Base-by-base conservation (phyloP, 805 yeast species). In the Candida adriatica region DNA sequence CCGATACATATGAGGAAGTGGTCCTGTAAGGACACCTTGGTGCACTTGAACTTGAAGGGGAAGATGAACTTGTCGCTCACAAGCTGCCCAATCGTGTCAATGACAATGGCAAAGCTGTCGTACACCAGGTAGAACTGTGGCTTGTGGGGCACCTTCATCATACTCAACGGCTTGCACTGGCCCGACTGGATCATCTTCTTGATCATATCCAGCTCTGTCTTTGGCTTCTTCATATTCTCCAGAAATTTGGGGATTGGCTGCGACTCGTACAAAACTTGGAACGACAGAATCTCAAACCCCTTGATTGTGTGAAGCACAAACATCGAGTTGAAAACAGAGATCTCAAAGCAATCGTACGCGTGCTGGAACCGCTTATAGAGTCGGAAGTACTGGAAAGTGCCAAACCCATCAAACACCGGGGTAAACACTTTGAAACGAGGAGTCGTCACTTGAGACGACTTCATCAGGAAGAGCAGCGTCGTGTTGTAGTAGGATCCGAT, bases 401-500 rank as follows among this genome's bases (percentile, higher is more conserved):
- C 62, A 27, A 65, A 51, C 28, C 71, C 75, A 39, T 74, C 82
- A n/a, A 71, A 59, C 23, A 66, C 66, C 16, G 75, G 78, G 37
- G 61, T 63, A 49, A 71, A 68, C 36, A 72, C 80, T 56, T 68
- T 79, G 65, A 73, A 79, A 54, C 46, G 59, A 44, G 53, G 57
- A 41, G 37, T 54, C 30, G 47, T 53, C 21, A 70, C 64, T 16
- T 40, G 44, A 30, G 53, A 56, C 46, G 64, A 56, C 48, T 70
- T 73, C 56, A 75, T 72, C 53, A 66, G 70, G 46, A 68, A 72
- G 35, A 78, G 54, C 67, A 73, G 64, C 25, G 64, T 72, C 40
- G 73, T 64, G 53, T 73, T 75, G 36, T 75, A 67, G 49, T 87
- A 85, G 18, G 65, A 70, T 0, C 92, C 95, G 38, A 81, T 60